A percentile compares a stretch with the other conserved stretches of the same genome.
phyloP scores from a whole-genome alignment of 1,284 basidiomycete genomes.

The Cutaneotrichosporon spelunceum region DNA sequence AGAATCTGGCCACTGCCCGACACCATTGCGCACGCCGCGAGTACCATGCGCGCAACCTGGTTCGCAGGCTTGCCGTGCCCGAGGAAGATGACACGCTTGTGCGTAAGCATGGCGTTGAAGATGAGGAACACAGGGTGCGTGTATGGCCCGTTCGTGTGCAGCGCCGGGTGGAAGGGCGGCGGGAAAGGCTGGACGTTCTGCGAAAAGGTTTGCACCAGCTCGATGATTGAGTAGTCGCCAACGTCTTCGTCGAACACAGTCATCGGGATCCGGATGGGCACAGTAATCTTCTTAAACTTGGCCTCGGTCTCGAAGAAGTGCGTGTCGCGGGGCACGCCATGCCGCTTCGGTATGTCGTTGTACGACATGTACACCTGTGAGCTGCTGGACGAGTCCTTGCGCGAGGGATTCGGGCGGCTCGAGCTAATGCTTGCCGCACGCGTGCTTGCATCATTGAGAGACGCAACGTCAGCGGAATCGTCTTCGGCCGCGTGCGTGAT shows the following conservation, averaged over 20 bases:
- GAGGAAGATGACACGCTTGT: slow-evolving; percentile 90
- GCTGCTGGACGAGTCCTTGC: slow-evolving; percentile 19
- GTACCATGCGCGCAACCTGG: slow-evolving; percentile 81
- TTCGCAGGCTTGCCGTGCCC: slow-evolving; percentile 82
- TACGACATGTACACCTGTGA: slow-evolving; percentile 14
- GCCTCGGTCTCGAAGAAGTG: slow-evolving; percentile 87
- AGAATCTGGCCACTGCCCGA: slow-evolving; percentile 83
- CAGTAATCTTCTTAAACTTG: slow-evolving; percentile 67
- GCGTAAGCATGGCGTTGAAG: slow-evolving; percentile 89
- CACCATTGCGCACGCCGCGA: slow-evolving; percentile 87
- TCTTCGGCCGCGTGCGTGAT: slow-evolving; percentile 2
- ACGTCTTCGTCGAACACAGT: slow-evolving; percentile 88
- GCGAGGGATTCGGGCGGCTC: slow-evolving; percentile 13
- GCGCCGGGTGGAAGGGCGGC: slow-evolving; percentile 80
- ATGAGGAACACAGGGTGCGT: slow-evolving; percentile 92
- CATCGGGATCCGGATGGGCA: slow-evolving; percentile 83
- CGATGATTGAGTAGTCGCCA: slow-evolving; percentile 94
- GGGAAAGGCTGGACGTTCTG: slow-evolving; percentile 60
- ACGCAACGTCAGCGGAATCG: not conserved
- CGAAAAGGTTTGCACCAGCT: slow-evolving; percentile 84
- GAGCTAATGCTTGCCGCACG: slow-evolving; percentile 14
- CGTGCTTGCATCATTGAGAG: slow-evolving; percentile 2
- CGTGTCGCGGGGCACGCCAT: slow-evolving; percentile 69
- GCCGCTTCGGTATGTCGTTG: slow-evolving; percentile 14
- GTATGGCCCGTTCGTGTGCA: slow-evolving; percentile 83